Conservation (phyloP, 1,139 yeast species). For the Saccharomyces hybrid region DNA sequence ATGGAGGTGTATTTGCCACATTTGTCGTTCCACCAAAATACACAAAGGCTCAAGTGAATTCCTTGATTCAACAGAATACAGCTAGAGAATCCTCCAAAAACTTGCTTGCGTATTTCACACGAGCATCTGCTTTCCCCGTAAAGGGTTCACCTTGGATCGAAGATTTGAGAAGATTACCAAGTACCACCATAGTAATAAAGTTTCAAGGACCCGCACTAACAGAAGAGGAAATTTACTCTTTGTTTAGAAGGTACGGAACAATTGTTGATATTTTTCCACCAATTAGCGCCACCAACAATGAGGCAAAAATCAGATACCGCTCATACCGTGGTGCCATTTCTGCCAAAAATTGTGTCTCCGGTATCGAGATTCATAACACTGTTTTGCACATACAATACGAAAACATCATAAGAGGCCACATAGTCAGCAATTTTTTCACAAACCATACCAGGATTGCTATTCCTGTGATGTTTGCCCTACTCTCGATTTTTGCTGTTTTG, state of each 20-base stretch:
- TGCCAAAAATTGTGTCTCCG: conserved; percentile 89
- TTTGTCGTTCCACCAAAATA: conserved; percentile 51
- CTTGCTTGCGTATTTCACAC: conserved; percentile 32
- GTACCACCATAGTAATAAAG: conserved; percentile 50
- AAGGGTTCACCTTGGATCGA: conserved; percentile 96
- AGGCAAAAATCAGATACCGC: conserved; percentile 43
- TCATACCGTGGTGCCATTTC: conserved; percentile 63
- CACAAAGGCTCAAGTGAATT: conserved; percentile 44
- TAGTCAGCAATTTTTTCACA: conserved; percentile 48
- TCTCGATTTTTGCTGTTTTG: conserved; percentile 74
- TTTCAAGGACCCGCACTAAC: conserved; percentile 70
- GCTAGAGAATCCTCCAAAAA: conserved; percentile 29
- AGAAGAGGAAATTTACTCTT: conserved; percentile 76
- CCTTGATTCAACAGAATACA: conserved; percentile 45
- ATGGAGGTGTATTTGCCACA: conserved; percentile 90
- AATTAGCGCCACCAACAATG: conserved; percentile 41
- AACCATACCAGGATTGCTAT: conserved; percentile 77
- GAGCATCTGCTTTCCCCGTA: conserved; percentile 58
- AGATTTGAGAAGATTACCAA: conserved; percentile 73
- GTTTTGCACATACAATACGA: conserved; percentile 67
- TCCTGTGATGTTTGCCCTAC: conserved; percentile 45
- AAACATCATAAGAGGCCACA: conserved; percentile 45
- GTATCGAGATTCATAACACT: conserved; percentile 54
- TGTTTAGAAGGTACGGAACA: conserved; percentile 80
- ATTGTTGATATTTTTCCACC: conserved; percentile 67